Evolutionary conservation across 768 basidiomycete species (phyloP).

Genomic region (Rhizopogon vinicolor): DNA sequence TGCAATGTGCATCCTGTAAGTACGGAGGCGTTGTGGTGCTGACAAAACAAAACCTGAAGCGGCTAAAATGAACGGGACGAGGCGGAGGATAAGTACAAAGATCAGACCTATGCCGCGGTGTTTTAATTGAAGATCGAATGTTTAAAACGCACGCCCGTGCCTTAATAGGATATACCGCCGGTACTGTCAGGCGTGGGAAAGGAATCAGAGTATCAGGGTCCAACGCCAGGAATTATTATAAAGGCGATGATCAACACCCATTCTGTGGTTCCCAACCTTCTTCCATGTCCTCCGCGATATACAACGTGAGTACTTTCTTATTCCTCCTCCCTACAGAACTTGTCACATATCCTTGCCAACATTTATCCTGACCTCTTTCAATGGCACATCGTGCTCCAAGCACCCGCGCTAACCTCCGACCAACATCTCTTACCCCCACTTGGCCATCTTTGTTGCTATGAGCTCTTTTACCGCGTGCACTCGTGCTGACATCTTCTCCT

Average conservation of each 20-base stretch:
- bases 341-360: neutral
- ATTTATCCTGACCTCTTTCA: neutral
- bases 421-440: conserved; percentile 20
- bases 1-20: neutral
- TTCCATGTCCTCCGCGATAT: conserved; percentile 34
- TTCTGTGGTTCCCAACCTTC: conserved; percentile 31
- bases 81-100: neutral
- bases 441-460: neutral
- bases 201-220: conserved; percentile 28
- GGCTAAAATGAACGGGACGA: neutral
- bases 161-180: conserved; percentile 30
- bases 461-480: neutral
- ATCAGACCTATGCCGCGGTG: conserved; percentile 14
- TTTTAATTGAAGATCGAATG: conserved; percentile 12
- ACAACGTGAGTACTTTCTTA: conserved; percentile 27
- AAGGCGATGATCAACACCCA: conserved; percentile 37
- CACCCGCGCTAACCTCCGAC: conserved; percentile 5
- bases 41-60: neutral
- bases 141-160: conserved; percentile 21
- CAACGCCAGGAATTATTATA: conserved; percentile 30
- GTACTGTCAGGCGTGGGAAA: conserved; percentile 32
- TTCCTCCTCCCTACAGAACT: neutral
- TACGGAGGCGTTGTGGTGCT: neutral
- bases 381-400: neutral
- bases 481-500: conserved; percentile 13